phyloP scores from a whole-genome alignment of 192 early-diverging fungal species.

The Rhizophagus clarus region DNA sequence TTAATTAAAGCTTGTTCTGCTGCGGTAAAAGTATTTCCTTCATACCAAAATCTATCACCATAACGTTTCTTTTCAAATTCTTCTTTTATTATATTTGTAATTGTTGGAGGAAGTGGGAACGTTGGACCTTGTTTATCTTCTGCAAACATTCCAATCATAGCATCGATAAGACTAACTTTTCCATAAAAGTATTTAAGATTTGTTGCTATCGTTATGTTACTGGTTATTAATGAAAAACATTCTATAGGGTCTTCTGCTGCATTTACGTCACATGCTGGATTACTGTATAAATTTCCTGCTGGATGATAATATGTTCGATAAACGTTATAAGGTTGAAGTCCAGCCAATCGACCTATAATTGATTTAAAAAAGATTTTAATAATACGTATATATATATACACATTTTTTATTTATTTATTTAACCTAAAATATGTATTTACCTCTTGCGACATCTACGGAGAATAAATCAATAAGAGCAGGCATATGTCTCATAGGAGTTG shows the following conservation, averaged over 20 bases:
- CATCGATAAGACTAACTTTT: not conserved
- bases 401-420: too few species aligned
- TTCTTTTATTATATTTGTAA: not conserved
- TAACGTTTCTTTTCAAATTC: conserved; percentile 4
- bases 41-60: conserved; percentile 17
- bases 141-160: conserved; percentile 15
- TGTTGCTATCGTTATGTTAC: not conserved
- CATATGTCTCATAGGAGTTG: conserved; percentile 11
- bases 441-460: conserved; percentile 3
- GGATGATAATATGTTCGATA: not conserved
- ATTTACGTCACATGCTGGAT: not conserved
- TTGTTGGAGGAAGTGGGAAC: conserved; percentile 11
- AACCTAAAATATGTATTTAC: not conserved
- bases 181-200: not conserved
- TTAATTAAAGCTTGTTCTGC: not conserved
- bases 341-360: conserved; percentile 3
- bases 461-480: conserved; percentile 9
- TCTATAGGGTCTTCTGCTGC: not conserved
- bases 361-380: not conserved
- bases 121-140: not conserved
- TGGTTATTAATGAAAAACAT: conserved; percentile 5
- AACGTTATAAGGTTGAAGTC: not conserved
- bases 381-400: not conserved
- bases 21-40: not conserved
- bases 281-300: not conserved